Base-by-base conservation (phyloP, 192 early-diverging fungal species). In the Entomortierella parvispora region DNA sequence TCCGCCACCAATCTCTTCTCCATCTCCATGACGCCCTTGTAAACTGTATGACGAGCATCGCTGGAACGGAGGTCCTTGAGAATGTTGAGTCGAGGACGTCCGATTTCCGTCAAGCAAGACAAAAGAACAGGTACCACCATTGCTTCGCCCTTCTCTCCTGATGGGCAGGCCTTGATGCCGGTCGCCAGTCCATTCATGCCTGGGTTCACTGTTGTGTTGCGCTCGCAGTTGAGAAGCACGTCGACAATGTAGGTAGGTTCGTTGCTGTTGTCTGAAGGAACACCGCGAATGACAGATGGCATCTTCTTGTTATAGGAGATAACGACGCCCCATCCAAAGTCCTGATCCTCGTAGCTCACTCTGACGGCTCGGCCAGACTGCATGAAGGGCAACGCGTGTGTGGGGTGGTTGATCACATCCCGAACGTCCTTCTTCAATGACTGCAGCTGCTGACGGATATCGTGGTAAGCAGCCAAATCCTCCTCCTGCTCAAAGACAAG, bases 291-390 rank as follows among this genome's bases (percentile, higher is more conserved):
- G 61, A 80, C 58, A 9, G 62, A 5, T 11, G 78, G 49, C 71
- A 66, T 33, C 56, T 82, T 80, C 66, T 81, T 64, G 62, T 69
- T 37, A 46, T 65, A 58, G n/a, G 20, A 54, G n/a, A 90, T 81
- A 32, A 97, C 88, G 31, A 93, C 87, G 29, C 96, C 95, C 95
- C 95, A 99, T 50, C 95, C 97, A 85, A 96, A 99, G 57, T 97
- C 87, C 71, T 90, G 71, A 23, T 83, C 84, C 18, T 82, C 85
- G 7, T 82, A 76, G 31, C 80, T 79, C 11, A 90, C 85, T 14
- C 85, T 83, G 40, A 93, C 90, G 7, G 96, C 78, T 45, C 97
- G 91, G 11, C 97, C 97, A 3, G 89, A 75, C 68, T 97, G 93
- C 74, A 98, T 66, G 67, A 92, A 99, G 6, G 92, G 90, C 37